phyloP scores from a whole-genome alignment of 257 asterid genomes.

The Solanum verrucosum region DNA sequence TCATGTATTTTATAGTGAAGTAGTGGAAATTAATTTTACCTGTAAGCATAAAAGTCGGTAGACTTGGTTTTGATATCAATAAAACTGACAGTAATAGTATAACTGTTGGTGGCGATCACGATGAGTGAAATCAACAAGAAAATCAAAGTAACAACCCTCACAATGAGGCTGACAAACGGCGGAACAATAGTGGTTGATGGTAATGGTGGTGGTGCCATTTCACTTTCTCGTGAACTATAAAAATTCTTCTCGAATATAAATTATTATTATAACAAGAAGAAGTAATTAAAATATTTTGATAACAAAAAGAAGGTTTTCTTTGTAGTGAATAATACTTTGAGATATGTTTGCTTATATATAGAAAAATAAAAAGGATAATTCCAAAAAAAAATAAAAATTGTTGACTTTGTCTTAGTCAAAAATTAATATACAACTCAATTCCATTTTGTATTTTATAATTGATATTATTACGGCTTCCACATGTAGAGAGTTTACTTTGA shows the following conservation, averaged over 20 bases:
- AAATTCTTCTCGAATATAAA: background rate
- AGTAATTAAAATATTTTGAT: background rate
- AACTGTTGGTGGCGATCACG: conserved; percentile 21
- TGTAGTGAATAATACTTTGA: background rate
- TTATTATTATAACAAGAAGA: background rate
- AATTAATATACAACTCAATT: background rate
- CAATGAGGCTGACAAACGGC: conserved; percentile 18
- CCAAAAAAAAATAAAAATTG: too few species aligned
- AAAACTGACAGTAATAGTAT: background rate
- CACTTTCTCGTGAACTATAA: background rate
- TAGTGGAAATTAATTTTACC: conserved; percentile 1
- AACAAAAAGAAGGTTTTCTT: background rate
- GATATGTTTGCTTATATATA: background rate
- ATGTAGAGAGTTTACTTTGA: background rate
- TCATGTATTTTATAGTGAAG: background rate
- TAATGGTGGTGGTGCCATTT: conserved; percentile 29
- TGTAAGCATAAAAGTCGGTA: conserved; percentile 15
- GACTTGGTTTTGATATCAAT: background rate
- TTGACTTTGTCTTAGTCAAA: background rate
- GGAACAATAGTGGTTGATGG: conserved; percentile 7
- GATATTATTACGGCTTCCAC: background rate
- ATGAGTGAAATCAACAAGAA: conserved; percentile 28
- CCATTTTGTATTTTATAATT: background rate
- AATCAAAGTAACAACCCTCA: conserved; percentile 25
- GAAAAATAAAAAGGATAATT: background rate